These are phyloP conservation scores for Backusella mclennaniae DNA, from an alignment of 192 early-diverging fungal genomes.

Conservation along the genomic window DNA sequence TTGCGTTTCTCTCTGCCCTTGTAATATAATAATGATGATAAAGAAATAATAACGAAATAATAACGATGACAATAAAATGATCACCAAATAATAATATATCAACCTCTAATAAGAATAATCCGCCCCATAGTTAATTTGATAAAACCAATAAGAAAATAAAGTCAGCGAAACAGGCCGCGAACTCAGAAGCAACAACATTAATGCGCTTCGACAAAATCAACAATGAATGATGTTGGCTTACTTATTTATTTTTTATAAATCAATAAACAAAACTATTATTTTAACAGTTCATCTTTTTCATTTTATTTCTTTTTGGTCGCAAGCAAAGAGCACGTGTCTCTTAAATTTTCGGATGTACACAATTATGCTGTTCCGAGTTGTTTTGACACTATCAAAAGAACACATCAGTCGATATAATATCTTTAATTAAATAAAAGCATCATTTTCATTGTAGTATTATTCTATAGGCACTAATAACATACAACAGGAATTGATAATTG, in stretches of 20 bases:
- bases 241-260: not conserved
- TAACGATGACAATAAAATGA: not conserved
- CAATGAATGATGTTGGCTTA: not conserved
- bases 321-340: not conserved
- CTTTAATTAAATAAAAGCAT: not conserved
- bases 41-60: not conserved
- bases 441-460: not conserved
- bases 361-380: not conserved
- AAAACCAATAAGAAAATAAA: not conserved
- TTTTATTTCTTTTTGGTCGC: no score
- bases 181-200: not conserved
- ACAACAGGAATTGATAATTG: not conserved
- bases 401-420: not conserved
- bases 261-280: not conserved
- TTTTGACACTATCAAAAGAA: not conserved
- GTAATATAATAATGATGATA: not conserved
- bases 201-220: not conserved
- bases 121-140: not conserved
- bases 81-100: not conserved
- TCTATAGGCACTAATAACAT: not conserved
- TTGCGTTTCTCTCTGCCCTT: not conserved
- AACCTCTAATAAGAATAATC: not conserved
- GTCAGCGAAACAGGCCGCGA: not conserved
- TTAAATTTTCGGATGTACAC: not conserved
- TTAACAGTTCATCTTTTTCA: no score